Evolutionary conservation across 2,329 filamentous ascomycete genomes (phyloP), one percentile per base, ranked within the genome.

Genomic region (Thielaviopsis musarum): DNA sequence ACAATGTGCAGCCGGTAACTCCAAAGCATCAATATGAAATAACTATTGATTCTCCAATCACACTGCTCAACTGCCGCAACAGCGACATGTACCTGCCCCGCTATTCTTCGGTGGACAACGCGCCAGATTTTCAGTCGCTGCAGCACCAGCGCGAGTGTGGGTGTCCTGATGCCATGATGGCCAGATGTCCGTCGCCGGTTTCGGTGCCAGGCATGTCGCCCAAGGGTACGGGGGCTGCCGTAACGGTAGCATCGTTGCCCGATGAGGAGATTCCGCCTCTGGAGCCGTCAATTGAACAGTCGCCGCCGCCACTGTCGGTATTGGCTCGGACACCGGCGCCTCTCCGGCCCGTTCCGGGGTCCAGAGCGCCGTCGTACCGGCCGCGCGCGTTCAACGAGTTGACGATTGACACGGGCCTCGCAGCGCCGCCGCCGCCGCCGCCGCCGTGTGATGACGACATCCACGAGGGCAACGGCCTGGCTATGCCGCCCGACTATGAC

Each of bases 21-120:
- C 78, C 75, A 63, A 91, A 91, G 67, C 81, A 90, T 38, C 91
- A 95, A 68, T 96, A 95, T 65, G 91, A 96, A 70, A 95, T 95
- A 66, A 95, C 89, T 65, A 96, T 96, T 65, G 91, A 96, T 71
- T 95, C 90, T 1, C 91, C 91, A 0, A 91, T 96, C 68, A 91
- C 91, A 63, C 88, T 95, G 53, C 84, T 95, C 54, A 91, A 91
- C 63, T 96, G 91, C 73, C 87, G 87, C 63, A 90, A 91, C n/a
- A 94, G 89, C 0, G 95, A 95, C 70, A 95, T 87, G 26, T 83
- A 83, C 13, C 78, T 95, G 12, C 91, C 91, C 0, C 86, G 87
- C 17, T 96, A 96, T 69, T 72, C 74, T 6, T 74, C 76, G 22
- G 67, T 70, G 3, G 83, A 81, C 9, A 78, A 73, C 59, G 65